These are phyloP conservation scores for Tricholoma furcatifolium DNA, from an alignment of 768 basidiomycete genomes.

Conservation along the genomic window DNA sequence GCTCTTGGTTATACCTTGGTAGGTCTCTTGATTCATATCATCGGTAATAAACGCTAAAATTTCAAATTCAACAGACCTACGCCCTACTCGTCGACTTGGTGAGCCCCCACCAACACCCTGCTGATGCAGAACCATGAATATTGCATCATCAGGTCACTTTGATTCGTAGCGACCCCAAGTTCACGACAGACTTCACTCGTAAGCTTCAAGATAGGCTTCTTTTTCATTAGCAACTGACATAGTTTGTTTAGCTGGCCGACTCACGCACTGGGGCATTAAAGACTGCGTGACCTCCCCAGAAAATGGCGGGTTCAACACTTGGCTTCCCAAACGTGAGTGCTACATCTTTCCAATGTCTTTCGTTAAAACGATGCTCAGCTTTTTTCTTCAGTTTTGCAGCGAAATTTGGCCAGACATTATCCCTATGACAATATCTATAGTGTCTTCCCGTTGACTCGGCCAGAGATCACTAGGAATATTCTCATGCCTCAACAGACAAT, in stretches of 20 bases:
- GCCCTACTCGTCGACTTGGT: conserved; percentile 22
- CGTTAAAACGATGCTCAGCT: neutral
- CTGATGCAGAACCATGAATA: neutral
- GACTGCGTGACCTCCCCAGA: conserved; percentile 15
- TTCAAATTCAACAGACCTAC: conserved; percentile 13
- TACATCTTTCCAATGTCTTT: neutral
- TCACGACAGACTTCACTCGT: conserved; percentile 17
- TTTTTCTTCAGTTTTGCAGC: conserved; percentile 19
- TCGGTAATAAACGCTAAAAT: neutral
- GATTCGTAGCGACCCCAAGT: conserved; percentile 20
- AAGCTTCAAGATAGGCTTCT: neutral
- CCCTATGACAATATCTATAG: conserved; percentile 21
- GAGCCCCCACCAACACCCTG: neutral
- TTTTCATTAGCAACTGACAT: neutral
- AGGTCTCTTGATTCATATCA: neutral
- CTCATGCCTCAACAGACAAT: neutral
- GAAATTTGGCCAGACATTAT: conserved; percentile 21
- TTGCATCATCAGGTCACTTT: conserved; percentile 15
- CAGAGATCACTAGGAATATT: neutral
- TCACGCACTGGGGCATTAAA: conserved; percentile 22
- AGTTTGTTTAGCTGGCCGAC: neutral
- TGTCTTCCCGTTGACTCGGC: conserved; percentile 22
- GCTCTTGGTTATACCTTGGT: conserved; percentile 27
- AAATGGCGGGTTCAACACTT: conserved; percentile 19
- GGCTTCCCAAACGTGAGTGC: conserved; percentile 20